A percentile compares a stretch with the other conserved stretches of the same genome.
phyloP scores from a whole-genome alignment of 768 basidiomycete genomes.

The Boletus pseudopeckii region DNA sequence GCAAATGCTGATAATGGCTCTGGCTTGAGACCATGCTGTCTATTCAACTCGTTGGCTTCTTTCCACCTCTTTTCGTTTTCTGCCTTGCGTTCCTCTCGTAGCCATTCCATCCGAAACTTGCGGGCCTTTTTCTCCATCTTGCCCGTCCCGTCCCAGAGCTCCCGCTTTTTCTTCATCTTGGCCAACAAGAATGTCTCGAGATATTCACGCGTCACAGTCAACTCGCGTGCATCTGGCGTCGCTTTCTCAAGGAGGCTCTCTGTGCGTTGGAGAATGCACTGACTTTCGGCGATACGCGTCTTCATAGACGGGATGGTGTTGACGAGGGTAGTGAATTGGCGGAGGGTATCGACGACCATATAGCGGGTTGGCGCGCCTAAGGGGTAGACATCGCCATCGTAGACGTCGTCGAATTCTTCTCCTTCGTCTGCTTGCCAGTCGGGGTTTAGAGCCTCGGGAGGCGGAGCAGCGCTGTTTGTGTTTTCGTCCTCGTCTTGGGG shows the following conservation, averaged over 20 bases:
- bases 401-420: background rate
- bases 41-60: slow-evolving; percentile 14
- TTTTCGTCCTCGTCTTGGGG: background rate
- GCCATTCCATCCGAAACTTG: slow-evolving; percentile 26
- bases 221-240: slow-evolving; percentile 18
- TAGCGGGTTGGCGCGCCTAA: slow-evolving; percentile 22
- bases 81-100: slow-evolving; percentile 21
- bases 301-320: slow-evolving; percentile 21
- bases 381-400: background rate
- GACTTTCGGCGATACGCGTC: slow-evolving; percentile 17
- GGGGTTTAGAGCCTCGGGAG: background rate
- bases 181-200: slow-evolving; percentile 24
- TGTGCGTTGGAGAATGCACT: slow-evolving; percentile 17
- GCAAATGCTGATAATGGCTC: slow-evolving; percentile 21
- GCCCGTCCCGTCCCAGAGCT: slow-evolving; percentile 33
- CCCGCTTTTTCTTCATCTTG: slow-evolving; percentile 29
- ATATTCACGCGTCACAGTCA: slow-evolving; percentile 22
- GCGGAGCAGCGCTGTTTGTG: background rate
- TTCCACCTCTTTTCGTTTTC: slow-evolving; percentile 19
- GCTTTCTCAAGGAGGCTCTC: slow-evolving; percentile 12
- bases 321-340: slow-evolving; percentile 23
- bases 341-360: slow-evolving; percentile 29
- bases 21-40: slow-evolving; percentile 5
- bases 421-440: slow-evolving; percentile 5
- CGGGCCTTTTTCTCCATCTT: slow-evolving; percentile 20